Percentiles rank a stretch among this genome's conserved stretches.
Conservation (phyloP, 768 basidiomycete species). For the Tricholoma sp. region DNA sequence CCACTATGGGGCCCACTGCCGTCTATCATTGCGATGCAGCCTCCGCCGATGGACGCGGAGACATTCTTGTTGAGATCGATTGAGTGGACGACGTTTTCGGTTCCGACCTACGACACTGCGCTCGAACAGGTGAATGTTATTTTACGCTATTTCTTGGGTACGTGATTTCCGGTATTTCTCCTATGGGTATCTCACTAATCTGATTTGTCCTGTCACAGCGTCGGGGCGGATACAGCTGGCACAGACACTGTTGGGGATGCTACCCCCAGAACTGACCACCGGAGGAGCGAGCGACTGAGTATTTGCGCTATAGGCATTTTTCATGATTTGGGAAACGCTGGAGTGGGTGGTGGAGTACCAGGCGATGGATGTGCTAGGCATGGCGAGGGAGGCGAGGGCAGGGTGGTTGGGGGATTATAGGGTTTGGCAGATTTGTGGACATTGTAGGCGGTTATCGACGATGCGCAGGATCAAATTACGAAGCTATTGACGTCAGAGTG, state of each 20-base stretch:
- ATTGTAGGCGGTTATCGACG: constrained; percentile 52
- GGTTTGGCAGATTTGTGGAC: constrained; percentile 25
- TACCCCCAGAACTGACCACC: constrained; percentile 64
- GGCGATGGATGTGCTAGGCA: constrained; percentile 48
- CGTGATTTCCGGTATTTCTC: constrained; percentile 15
- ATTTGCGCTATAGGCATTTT: constrained; percentile 79
- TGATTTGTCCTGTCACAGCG: constrained; percentile 32
- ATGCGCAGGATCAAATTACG: constrained; percentile 57
- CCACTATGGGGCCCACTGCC: constrained; percentile 53
- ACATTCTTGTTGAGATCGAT: constrained; percentile 74
- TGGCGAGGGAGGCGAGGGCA: constrained; percentile 52
- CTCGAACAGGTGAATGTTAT: constrained; percentile 86
- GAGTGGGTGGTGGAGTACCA: constrained; percentile 58
- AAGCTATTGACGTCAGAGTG: constrained; percentile 76
- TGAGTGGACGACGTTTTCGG: constrained; percentile 87
- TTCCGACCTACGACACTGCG: constrained; percentile 70
- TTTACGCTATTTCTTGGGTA: constrained; percentile 85
- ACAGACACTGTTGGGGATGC: constrained; percentile 47
- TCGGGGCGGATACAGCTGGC: constrained; percentile 73
- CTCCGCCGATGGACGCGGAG: constrained; percentile 53
- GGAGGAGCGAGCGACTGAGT: constrained; percentile 69
- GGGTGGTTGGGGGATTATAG: constrained; percentile 65
- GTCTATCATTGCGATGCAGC: constrained; percentile 50
- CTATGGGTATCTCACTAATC: constrained; percentile 2
- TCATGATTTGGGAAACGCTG: constrained; percentile 65